These are phyloP conservation scores for Piromyces sp. DNA, from an alignment of 192 early-diverging fungal species.

Conservation along the genomic window DNA sequence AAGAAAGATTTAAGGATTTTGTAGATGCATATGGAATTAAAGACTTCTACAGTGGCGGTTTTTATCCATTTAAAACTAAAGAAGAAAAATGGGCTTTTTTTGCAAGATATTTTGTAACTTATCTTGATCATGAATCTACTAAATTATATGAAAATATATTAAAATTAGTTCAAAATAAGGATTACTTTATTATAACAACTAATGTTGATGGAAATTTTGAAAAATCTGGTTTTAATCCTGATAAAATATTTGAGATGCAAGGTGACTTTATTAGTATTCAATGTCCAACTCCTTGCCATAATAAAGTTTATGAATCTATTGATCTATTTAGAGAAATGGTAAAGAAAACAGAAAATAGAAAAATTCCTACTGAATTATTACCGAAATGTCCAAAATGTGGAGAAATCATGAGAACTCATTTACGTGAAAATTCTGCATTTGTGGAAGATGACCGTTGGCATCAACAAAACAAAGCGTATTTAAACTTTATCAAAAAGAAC, in stretches of 20 bases:
- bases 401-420: background rate
- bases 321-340: background rate
- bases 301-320: background rate
- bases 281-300: background rate
- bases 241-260: background rate
- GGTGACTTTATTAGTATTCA: background rate
- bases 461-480: background rate
- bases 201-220: background rate
- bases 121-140: background rate
- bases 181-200: background rate
- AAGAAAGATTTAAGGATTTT: background rate
- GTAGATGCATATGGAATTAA: background rate
- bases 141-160: background rate
- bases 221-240: background rate
- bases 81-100: background rate
- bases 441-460: background rate
- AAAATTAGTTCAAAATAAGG: background rate
- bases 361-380: background rate
- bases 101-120: background rate
- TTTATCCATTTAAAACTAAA: background rate
- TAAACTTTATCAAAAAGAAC: background rate
- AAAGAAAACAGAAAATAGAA: background rate
- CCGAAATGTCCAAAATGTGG: background rate
- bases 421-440: background rate
- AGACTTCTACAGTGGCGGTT: background rate